phyloP scores from a whole-genome alignment of 352 stramenopile genomes.

The Peronospora belbahrii region DNA sequence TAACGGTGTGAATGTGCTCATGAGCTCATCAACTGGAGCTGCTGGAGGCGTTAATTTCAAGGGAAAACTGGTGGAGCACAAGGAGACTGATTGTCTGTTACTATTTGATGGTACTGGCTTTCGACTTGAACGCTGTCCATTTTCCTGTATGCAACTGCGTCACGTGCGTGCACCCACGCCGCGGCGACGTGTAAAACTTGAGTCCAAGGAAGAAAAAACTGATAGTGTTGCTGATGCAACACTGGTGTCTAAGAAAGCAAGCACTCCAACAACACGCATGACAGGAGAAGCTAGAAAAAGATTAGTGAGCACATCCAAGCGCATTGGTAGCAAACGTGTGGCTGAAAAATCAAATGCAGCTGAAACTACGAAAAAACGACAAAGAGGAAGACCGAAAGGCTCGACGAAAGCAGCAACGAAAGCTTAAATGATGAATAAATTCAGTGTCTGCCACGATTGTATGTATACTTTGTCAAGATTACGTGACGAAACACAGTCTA shows the following conservation, averaged over 20 bases:
- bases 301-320: constrained; percentile 9
- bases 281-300: constrained; percentile 2
- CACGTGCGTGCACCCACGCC: constrained; percentile 44
- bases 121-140: constrained; percentile 56
- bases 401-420: constrained; percentile 20
- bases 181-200: constrained; percentile 13
- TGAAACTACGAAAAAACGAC: constrained; percentile 5
- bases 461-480: too few species aligned
- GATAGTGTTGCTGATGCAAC: not conserved
- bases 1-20: constrained; percentile 51
- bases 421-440: not conserved
- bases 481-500: too few species aligned
- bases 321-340: constrained; percentile 6
- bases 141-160: constrained; percentile 65
- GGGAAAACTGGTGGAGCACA: constrained; percentile 66
- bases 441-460: too few species aligned
- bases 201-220: not conserved
- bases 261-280: not conserved
- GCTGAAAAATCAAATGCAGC: constrained; percentile 4
- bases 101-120: constrained; percentile 71
- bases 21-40: constrained; percentile 43
- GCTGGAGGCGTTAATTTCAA: constrained; percentile 68
- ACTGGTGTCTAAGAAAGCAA: not conserved
- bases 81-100: constrained; percentile 75
- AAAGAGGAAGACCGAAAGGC: constrained; percentile 17